phyloP scores from a whole-genome alignment of 345 rosid genomes.

The Crucihimalaya himalaica region DNA sequence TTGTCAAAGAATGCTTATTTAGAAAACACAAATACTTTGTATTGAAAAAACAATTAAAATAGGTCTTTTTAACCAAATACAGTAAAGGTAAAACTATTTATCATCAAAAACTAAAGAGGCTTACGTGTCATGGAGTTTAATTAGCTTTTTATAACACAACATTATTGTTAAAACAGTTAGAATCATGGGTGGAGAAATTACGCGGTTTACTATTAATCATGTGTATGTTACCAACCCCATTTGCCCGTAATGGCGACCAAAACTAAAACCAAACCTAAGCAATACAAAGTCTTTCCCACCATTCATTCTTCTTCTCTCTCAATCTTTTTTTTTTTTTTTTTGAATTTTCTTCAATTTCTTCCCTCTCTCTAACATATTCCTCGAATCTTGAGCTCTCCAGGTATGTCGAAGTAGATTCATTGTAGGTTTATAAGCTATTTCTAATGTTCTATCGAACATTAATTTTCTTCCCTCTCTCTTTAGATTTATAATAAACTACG shows the following conservation, averaged over 20 bases:
- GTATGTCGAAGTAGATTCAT: conserved; percentile 13
- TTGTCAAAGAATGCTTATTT: too few relatives aligned
- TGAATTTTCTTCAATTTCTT: not conserved
- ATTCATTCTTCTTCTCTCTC: not conserved
- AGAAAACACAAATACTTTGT: not conserved
- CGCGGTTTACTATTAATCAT: conserved; percentile 20
- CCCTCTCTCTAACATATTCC: not conserved
- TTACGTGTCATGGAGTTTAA: conserved; percentile 1
- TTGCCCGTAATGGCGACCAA: not conserved
- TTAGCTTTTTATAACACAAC: not conserved
- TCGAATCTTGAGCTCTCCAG: conserved; percentile 28
- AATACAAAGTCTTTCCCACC: not conserved
- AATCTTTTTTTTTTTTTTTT: not conserved
- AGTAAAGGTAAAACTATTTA: not conserved
- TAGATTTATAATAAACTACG: not conserved
- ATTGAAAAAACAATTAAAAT: not conserved
- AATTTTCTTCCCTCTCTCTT: not conserved
- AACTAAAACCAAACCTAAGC: conserved; percentile 16
- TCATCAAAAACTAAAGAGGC: not conserved
- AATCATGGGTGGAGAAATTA: not conserved
- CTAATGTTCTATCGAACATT: not conserved
- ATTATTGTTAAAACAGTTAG: conserved; percentile 21
- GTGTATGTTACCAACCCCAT: not conserved
- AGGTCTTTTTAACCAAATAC: not conserved
- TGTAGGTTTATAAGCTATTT: not conserved